Percentiles rank a stretch among this genome's conserved stretches.
These are phyloP conservation scores for Tremellales sp. DNA, from an alignment of 1,284 basidiomycete genomes.

Conservation along the genomic window DNA sequence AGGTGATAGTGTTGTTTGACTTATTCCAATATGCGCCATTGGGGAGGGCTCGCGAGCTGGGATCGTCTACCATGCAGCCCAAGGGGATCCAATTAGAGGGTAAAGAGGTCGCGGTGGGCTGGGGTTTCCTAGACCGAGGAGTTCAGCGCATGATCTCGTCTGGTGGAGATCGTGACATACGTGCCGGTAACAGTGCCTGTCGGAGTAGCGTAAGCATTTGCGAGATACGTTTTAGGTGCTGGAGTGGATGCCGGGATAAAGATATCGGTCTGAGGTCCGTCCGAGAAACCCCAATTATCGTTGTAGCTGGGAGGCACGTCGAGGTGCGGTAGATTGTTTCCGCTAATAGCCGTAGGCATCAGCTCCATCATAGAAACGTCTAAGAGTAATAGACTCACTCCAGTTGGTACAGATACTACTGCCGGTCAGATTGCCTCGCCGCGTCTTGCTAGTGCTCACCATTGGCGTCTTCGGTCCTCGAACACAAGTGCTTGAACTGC, in stretches of 20 bases:
- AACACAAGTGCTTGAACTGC: constrained; percentile 32
- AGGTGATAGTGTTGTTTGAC: constrained; percentile 1
- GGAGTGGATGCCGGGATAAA: constrained; percentile 17
- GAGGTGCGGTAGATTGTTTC: constrained; percentile 55
- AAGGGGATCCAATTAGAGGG: constrained; percentile 9
- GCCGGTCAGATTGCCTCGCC: neutral
- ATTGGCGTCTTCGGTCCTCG: constrained; percentile 32
- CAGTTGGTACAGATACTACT: constrained; percentile 25
- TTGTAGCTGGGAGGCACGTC: constrained; percentile 27
- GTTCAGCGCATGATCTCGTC: too few relatives aligned
- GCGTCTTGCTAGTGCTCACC: constrained; percentile 14
- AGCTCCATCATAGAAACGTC: neutral
- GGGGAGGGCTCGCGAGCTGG: neutral
- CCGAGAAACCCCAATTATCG: constrained; percentile 24
- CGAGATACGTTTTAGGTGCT: constrained; percentile 14
- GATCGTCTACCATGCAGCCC: constrained; percentile 11
- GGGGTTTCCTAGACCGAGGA: too few relatives aligned
- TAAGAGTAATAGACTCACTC: constrained; percentile 10
- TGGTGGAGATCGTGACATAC: too few relatives aligned
- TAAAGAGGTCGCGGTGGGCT: too few relatives aligned
- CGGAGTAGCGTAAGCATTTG: constrained; percentile 4
- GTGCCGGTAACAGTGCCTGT: constrained; percentile 1
- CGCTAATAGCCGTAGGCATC: constrained; percentile 4
- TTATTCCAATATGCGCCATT: too few relatives aligned
- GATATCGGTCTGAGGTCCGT: constrained; percentile 35